These are phyloP conservation scores for Draba incana DNA, from an alignment of 345 rosid species.

Conservation along the genomic window DNA sequence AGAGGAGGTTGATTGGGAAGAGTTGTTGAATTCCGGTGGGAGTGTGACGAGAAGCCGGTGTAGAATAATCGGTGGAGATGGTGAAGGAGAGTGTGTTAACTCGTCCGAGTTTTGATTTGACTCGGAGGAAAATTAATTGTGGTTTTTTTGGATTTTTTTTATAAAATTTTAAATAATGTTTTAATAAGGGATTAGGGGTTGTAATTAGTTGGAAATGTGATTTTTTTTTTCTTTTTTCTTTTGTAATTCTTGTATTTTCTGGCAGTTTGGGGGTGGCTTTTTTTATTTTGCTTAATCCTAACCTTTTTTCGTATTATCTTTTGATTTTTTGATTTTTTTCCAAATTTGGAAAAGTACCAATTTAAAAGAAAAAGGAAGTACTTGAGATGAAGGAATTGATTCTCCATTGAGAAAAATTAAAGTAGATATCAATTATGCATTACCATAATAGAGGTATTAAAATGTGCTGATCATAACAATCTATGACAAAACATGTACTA, in stretches of 20 bases:
- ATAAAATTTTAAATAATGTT: slow-evolving; percentile 2
- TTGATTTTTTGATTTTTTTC: not conserved
- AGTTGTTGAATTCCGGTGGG: slow-evolving; percentile 59
- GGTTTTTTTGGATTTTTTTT: slow-evolving; percentile 21
- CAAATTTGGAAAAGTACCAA: slow-evolving; percentile 7
- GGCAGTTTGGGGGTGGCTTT: slow-evolving; percentile 29
- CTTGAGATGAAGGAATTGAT: slow-evolving; percentile 33
- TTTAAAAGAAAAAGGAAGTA: slow-evolving; percentile 6
- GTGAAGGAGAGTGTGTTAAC: slow-evolving; percentile 42
- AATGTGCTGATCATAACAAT: too few species aligned
- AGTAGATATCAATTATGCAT: slow-evolving; percentile 17
- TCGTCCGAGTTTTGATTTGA: slow-evolving; percentile 54
- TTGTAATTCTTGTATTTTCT: slow-evolving; percentile 29
- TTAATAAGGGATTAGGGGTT: slow-evolving; percentile 23
- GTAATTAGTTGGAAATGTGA: slow-evolving; percentile 36
- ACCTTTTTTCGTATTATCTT: slow-evolving; percentile 23
- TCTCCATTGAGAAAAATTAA: slow-evolving; percentile 13
- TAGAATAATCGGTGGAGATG: slow-evolving; percentile 33
- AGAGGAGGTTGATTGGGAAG: slow-evolving; percentile 79
- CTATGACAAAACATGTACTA: too few species aligned
- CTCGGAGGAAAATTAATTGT: slow-evolving; percentile 9
- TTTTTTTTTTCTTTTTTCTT: not conserved
- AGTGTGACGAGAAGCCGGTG: slow-evolving; percentile 38
- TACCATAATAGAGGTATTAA: too few species aligned
- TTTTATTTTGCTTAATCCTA: slow-evolving; percentile 12